phyloP scores from a whole-genome alignment of 228 moss, liverwort and hornwort species.

The Sphagnum magellanicum region DNA sequence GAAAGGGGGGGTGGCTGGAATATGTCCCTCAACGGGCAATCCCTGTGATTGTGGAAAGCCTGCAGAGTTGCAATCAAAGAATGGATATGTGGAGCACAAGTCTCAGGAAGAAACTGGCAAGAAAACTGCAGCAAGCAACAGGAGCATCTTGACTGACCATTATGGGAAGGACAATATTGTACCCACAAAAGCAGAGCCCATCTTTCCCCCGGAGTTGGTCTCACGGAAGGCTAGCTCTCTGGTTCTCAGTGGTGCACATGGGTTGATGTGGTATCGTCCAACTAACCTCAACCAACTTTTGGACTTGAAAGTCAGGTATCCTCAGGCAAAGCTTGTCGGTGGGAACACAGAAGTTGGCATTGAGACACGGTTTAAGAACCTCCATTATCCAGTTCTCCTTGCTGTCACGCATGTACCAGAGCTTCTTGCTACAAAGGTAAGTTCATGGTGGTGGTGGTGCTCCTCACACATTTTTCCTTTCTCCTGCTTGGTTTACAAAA shows the following conservation, averaged over 20 bases:
- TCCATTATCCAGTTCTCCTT: conserved; percentile 77
- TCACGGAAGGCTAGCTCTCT: conserved; percentile 46
- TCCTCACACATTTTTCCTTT: conserved; percentile 29
- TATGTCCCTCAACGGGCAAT: conserved; percentile 83
- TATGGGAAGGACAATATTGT: conserved; percentile 35
- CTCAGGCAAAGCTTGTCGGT: conserved; percentile 69
- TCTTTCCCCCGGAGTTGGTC: conserved; percentile 69
- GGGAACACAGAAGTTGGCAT: conserved; percentile 98
- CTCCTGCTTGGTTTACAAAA: conserved; percentile 6
- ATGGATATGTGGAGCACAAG: conserved; percentile 9
- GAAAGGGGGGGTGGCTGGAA: conserved; percentile 7
- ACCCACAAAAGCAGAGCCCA: conserved; percentile 50
- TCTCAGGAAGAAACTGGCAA: conserved; percentile 8
- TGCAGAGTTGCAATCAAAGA: conserved; percentile 6
- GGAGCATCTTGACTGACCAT: conserved; percentile 8
- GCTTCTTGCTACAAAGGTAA: conserved; percentile 31
- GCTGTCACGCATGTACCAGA: conserved; percentile 71
- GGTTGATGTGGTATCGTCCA: conserved; percentile 82
- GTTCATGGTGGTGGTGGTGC: conserved; percentile 10
- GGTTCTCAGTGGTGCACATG: conserved; percentile 53
- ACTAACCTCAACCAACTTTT: conserved; percentile 57
- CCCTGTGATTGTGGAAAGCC: conserved; percentile 76
- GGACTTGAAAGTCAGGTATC: conserved; percentile 46
- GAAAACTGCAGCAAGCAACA: conserved; percentile 1
- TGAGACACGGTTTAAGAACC: conserved; percentile 74